phyloP scores from a whole-genome alignment of 345 rosid genomes.

The Linum usitatissimum region DNA sequence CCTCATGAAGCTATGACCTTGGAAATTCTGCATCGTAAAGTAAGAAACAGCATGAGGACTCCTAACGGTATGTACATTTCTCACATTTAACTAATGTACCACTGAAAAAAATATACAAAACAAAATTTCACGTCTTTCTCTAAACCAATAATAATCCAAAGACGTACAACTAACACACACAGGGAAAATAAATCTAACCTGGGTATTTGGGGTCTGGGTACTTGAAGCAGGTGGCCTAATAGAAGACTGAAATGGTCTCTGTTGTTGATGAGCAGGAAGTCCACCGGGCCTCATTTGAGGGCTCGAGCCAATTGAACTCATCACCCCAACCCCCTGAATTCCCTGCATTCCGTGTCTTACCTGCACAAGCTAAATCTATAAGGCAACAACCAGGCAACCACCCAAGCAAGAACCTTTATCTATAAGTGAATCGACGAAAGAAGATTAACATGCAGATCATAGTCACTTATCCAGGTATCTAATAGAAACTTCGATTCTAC shows the following conservation, averaged over 20 bases:
- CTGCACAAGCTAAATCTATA: constrained; percentile 20
- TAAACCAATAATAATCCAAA: neutral
- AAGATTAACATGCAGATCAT: neutral
- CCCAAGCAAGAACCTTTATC: neutral
- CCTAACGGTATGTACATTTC: neutral
- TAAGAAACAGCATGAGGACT: neutral
- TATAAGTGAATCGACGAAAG: neutral
- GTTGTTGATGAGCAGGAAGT: constrained; percentile 54
- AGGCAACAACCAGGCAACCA: neutral
- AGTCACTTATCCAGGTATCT: neutral
- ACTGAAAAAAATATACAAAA: neutral
- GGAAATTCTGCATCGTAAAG: constrained; percentile 43
- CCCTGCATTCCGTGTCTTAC: constrained; percentile 63
- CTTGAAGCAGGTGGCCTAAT: constrained; percentile 40
- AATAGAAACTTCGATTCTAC: neutral
- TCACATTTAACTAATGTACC: neutral
- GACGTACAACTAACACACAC: neutral
- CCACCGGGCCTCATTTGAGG: constrained; percentile 63
- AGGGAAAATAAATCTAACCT: constrained; percentile 36
- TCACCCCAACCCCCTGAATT: constrained; percentile 33
- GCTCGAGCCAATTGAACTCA: constrained; percentile 50
- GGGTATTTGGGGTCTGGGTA: constrained; percentile 43
- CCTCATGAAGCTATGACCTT: constrained; percentile 62
- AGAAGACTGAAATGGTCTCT: constrained; percentile 62
- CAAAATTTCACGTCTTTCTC: neutral